Evolutionary conservation across 2,329 filamentous ascomycete species (phyloP), one percentile per base, ranked within the genome.

Genomic region (Colletotrichum godetiae): DNA sequence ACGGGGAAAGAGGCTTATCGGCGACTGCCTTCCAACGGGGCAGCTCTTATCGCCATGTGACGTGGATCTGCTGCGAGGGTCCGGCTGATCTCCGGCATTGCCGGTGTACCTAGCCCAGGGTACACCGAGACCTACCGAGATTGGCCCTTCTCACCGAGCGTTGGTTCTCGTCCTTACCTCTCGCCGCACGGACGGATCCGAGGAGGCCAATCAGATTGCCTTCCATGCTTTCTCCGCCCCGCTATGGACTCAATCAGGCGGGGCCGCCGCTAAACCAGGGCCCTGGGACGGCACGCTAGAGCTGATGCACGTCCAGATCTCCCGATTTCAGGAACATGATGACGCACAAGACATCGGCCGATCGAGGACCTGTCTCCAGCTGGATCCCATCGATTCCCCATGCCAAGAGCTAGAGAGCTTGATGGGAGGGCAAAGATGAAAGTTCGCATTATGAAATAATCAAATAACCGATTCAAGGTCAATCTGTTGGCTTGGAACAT

Each of bases 301-400:
- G 53, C 58, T 35, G 60, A 71, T 73, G 71, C 61, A 61, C 56
- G 61, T 71, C 46, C 71, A 70, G 67, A 72, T 74, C 62, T 68
- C n/a, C 67, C 73, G 73, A 75, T 75, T 70, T 57, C 61, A 67
- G 70, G 53, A 75, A 74, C 73, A 56, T 67, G 60, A 67, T 75
- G 73, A 75, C 71, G 73, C 67, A 65, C 57, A 74, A 74, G 73
- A 74, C 73, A 75, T 75, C 73, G 71, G 71, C 56, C 73, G 71
- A 75, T 74, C 73, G 60, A 63, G 62, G 33, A 33, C 46, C 65
- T 29, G 60, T 71, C 55, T 58, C 67, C 56, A 66, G 67, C 67
- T 35, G 24, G 61, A 66, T 57, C 52, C 46, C 60, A 65, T 66
- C 67, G 46, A 22, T 1, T 29, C 35, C 10, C 46, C 46, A 15